Conservation (phyloP, 768 basidiomycete genomes). For the Infundibulicybe gibba region DNA sequence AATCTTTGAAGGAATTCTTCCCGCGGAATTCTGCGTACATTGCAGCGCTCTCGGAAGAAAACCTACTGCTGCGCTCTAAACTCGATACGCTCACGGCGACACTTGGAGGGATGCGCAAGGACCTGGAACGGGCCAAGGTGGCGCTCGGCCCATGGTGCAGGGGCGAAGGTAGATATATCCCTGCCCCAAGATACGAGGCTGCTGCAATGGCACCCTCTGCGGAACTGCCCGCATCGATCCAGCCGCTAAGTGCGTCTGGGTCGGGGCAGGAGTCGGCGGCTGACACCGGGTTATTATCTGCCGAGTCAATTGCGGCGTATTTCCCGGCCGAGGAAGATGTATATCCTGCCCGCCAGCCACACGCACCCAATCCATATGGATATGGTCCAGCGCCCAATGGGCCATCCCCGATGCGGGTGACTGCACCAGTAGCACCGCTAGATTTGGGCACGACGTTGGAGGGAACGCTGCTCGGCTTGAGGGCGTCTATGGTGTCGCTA, state of each 20-base stretch:
- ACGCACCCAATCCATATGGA: constrained; percentile 2
- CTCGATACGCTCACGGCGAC: constrained; percentile 57
- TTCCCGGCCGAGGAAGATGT: constrained; percentile 13
- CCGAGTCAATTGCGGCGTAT: constrained; percentile 13
- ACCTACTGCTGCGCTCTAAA: constrained; percentile 54
- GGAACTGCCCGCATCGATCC: constrained; percentile 19
- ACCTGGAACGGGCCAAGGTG: constrained; percentile 51
- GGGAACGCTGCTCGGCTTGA: constrained; percentile 53
- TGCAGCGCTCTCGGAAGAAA: constrained; percentile 55
- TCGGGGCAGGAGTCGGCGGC: constrained; percentile 13
- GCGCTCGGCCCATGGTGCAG: constrained; percentile 53
- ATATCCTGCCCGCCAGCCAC: neutral
- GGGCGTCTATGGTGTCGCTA: constrained; percentile 58
- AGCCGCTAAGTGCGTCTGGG: constrained; percentile 19
- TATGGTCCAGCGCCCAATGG: neutral
- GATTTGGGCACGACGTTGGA: constrained; percentile 61
- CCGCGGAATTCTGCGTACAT: constrained; percentile 34
- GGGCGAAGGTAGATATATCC: constrained; percentile 1
- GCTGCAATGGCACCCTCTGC: constrained; percentile 5
- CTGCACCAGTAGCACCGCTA: constrained; percentile 49
- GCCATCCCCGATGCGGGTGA: constrained; percentile 6
- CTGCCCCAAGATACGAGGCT: neutral
- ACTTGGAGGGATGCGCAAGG: constrained; percentile 46
- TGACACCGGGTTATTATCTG: constrained; percentile 2
- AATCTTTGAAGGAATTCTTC: constrained; percentile 21